Conservation (phyloP, 2,329 filamentous ascomycete genomes). For the Myriosclerotinia duriaeana region DNA sequence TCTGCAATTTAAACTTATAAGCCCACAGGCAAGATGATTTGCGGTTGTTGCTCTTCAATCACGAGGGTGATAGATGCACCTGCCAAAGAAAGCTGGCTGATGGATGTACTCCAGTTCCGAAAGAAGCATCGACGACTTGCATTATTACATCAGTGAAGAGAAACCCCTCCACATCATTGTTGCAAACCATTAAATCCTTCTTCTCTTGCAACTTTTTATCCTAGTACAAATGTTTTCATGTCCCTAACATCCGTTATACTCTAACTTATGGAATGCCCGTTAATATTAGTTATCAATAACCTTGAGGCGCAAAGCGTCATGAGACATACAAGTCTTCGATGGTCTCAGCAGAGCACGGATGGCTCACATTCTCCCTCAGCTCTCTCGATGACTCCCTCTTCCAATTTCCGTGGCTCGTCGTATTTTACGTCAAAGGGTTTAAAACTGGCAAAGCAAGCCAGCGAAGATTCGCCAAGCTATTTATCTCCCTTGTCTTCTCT, state of each 20-base stretch:
- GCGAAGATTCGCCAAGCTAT: slow-evolving; percentile 9
- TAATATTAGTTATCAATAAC: neutral
- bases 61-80: neutral
- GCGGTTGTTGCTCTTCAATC: neutral
- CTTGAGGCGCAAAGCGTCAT: slow-evolving; percentile 10
- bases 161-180: neutral
- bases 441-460: slow-evolving; percentile 6
- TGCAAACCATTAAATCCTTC: neutral
- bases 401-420: slow-evolving; percentile 9
- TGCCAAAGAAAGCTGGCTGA: neutral
- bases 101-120: neutral
- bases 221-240: slow-evolving; percentile 1
- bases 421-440: slow-evolving; percentile 13
- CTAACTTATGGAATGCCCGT: neutral
- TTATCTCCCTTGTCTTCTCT: slow-evolving; percentile 5
- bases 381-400: neutral
- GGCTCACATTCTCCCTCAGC: slow-evolving; percentile 8
- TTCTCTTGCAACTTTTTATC: neutral
- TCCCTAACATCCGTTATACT: neutral
- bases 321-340: slow-evolving; percentile 4
- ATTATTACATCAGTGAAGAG: neutral
- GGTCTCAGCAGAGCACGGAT: slow-evolving; percentile 11
- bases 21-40: neutral
- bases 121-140: slow-evolving; percentile 10
- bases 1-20: too few species aligned